Base-by-base conservation (phyloP, 225 moss, liverwort and hornwort species). In the Polytrichum commune region DNA sequence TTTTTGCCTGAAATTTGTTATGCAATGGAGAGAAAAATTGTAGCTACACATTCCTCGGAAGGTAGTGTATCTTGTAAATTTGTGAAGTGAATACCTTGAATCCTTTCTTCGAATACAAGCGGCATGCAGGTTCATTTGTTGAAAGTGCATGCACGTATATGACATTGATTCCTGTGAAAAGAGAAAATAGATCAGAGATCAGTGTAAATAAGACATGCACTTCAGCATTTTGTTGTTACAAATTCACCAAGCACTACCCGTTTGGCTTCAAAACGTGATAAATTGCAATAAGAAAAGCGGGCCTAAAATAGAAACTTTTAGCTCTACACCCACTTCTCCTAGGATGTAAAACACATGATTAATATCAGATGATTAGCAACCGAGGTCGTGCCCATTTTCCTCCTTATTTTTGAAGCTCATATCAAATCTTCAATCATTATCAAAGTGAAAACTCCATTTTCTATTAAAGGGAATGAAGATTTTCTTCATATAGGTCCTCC, bases 131-230 rank as follows among this genome's bases (percentile, higher is more conserved):
- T 66, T 83, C 78, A 69, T 96, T 96, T 32, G 78, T 77, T 29
- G 84, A 76, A 78, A 87, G 87, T n/a, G 91, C 90, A 67, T 96
- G 95, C 22, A 96, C 90, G 71, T 84, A 96, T 38, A 96, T 82
- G 63, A 89, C 78, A 54, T 77, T 87, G 66, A 96, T 73, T 56
- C 88, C 95, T 93, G 79, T 83, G 81, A 27, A 46, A 58, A 58
- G 20, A 2, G 6, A 58, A 24, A 58, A 24, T 35, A 35, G 9
- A 9, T 35, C 0, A 20, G 20, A 24, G 24, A 23, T 23, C 20
- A 58, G 58, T 58, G 22, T 24, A 20, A 20, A 58, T 24, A 20
- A 58, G 22, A 58, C 58, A 20, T 58, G 22, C 6, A 13, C 22
- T 20, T 58, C 58, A 22, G 0, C 20, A 58, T 58, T 22, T 58